These are phyloP conservation scores for Podospora anserina DNA, from an alignment of 495 filamentous ascomycete species.

Conservation along the genomic window DNA sequence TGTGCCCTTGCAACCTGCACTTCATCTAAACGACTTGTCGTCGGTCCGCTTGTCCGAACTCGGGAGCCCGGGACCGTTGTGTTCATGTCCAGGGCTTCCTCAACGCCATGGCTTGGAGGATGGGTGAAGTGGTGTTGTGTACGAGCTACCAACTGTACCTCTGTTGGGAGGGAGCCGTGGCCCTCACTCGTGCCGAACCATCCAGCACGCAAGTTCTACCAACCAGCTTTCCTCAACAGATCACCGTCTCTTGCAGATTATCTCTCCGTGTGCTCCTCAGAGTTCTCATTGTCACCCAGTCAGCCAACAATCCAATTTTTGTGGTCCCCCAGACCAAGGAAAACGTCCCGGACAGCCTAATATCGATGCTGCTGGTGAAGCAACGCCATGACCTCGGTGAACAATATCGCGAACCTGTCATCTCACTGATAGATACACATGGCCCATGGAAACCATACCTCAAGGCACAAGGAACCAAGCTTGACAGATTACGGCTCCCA, in stretches of 20 bases:
- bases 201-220: not conserved
- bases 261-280: not conserved
- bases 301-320: constrained; percentile 1
- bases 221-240: not conserved
- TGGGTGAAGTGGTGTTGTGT: too few relatives aligned
- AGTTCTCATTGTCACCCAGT: not conserved
- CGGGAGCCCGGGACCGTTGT: constrained; percentile 1
- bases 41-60: constrained; percentile 6
- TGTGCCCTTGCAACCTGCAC: not conserved
- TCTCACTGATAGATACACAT: not conserved
- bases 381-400: not conserved
- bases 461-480: not conserved
- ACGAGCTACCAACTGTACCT: too few relatives aligned
- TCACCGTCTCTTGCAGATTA: not conserved
- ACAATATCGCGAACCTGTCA: constrained; percentile 2
- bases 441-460: not conserved
- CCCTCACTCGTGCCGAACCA: not conserved
- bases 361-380: not conserved
- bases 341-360: constrained; percentile 1
- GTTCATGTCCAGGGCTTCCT: not conserved
- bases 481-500: not conserved
- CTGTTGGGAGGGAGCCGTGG: not conserved
- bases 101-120: not conserved
- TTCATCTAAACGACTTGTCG: not conserved
- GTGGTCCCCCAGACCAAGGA: constrained; percentile 2